Base-by-base conservation (phyloP, 108 stramenopile species). In the Fistulifera pelliculosa region DNA sequence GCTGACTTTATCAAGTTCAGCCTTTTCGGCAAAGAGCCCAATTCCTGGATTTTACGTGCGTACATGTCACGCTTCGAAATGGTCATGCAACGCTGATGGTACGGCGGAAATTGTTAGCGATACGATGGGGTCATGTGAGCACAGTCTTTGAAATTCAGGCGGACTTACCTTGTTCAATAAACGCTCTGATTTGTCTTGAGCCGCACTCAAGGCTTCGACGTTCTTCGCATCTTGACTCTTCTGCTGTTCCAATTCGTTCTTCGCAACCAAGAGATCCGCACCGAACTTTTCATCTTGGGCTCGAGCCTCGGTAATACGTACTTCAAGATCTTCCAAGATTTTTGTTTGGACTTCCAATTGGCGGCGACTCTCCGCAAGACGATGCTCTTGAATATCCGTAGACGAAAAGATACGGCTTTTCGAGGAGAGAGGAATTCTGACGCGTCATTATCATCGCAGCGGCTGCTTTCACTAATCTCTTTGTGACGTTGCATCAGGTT, bases 1-100 rank as follows among this genome's bases (percentile, higher is more conserved):
- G 52, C 76, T 61, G 72, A 79, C 87, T 8, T 77, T 68, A 45
- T 73, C 65, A 10, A 94, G 82, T 62, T 97, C 95, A 4, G 81
- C 68, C 11, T 71, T 71, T 83, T 73, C 2, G 98, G 96, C 26
- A 97, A 72, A 1, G 90, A 75, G 23, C 98, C 98, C 15, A 98
- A 71, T 52, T 91, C 94, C 64, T 85, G 89, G 38, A 97, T 94
- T 66, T 93, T 91, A 16, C 88, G 58, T 83, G 83, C 75, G 59
- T 90, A 89, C 42, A 66, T 76, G 27, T 95, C 94, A 13, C 90
- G 77, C 59, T 89, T 89, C 22, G 79, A 73, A 15, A 91, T 60
- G 64, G 79, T 73, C 79, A 94, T 85, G 27, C 90, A 84, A 61
- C 91, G 76, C 85, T 94, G 31, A 14, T 26, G 21, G 15, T 13